Evolutionary conservation across 2,329 filamentous ascomycete species (phyloP), one percentile per base, ranked within the genome.

Genomic region (Coniella vitis): DNA sequence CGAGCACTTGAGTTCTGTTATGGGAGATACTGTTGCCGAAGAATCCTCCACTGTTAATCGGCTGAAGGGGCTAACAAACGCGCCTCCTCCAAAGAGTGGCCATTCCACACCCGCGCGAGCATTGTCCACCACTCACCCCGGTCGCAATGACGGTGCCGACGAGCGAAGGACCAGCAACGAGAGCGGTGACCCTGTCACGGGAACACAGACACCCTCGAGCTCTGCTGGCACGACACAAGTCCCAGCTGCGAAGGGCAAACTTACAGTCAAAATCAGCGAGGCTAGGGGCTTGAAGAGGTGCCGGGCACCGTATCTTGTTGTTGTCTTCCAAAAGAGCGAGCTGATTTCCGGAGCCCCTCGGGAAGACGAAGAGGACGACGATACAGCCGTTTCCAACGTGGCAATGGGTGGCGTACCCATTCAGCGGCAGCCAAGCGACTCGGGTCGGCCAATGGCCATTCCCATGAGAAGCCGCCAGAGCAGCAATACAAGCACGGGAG

Each of bases 381-480:
- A 75, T 50, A 57, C 59, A 2, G 58, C 59, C 20, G 57, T 63
- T 10, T 44, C 57, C 4, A 57, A 60, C 17, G 69, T 75, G 47
- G 66, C 72, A 20, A 76, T 75, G 59, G 61, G 61, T n/a, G 74
- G 65, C 61, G 69, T 68, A 61, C 79, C 75, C 56, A 75, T 70
- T 58, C 78, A 81, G 59, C 77, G 85, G 49, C 82, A 86, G 54
- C 86, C 84, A 50, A 93, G 87, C 62, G 89, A 95, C 58, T 85
- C 84, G 25, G 87, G 90, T 22, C 80, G 85, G 45, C 65, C 90
- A 14, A 91, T 96, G 83, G 88, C 90, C 29, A 97, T 98, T 56
- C 93, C 93, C 2, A 96, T 97, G 89, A 84, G 86, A 60, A 97
- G 90, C 65, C 84, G 93, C 48, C 93, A 97, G 65, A 97, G 91